phyloP scores from a whole-genome alignment of 225 moss, liverwort and hornwort species.

The Polytrichum commune region DNA sequence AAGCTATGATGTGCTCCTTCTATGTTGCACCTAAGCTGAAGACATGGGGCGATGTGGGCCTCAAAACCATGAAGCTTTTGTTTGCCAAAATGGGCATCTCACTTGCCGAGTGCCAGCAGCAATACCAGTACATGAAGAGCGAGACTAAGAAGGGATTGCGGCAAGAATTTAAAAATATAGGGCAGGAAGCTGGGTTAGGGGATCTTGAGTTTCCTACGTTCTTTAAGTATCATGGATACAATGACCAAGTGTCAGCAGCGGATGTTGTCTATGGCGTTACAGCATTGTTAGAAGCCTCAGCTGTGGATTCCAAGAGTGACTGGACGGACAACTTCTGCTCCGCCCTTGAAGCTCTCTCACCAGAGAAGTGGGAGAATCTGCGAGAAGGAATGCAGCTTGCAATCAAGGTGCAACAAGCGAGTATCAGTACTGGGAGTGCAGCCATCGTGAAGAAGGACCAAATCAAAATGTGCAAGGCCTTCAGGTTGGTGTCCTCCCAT shows the following conservation, averaged over 20 bases:
- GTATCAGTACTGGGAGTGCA: slow-evolving; percentile 67
- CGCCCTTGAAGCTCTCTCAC: slow-evolving; percentile 69
- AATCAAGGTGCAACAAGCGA: slow-evolving; percentile 86
- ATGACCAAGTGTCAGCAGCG: slow-evolving; percentile 82
- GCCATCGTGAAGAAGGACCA: slow-evolving; percentile 77
- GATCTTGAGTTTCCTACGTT: slow-evolving; percentile 78
- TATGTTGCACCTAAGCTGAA: slow-evolving; percentile 85
- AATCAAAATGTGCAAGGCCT: slow-evolving; percentile 76
- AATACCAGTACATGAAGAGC: slow-evolving; percentile 85
- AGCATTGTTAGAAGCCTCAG: slow-evolving; percentile 63
- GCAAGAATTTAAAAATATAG: slow-evolving; percentile 55
- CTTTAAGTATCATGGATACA: slow-evolving; percentile 77
- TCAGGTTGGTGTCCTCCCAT: slow-evolving; percentile 38
- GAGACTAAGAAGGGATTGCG: slow-evolving; percentile 81
- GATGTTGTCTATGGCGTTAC: slow-evolving; percentile 92
- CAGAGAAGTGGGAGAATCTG: slow-evolving; percentile 57
- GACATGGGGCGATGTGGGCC: slow-evolving; percentile 84
- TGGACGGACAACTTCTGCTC: slow-evolving; percentile 71
- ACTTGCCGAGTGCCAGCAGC: slow-evolving; percentile 67
- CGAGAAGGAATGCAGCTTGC: slow-evolving; percentile 86
- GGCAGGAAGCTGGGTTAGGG: slow-evolving; percentile 60
- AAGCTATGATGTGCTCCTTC: slow-evolving; percentile 84
- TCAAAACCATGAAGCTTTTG: slow-evolving; percentile 68
- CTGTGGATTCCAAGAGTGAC: slow-evolving; percentile 37
- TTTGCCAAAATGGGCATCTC: slow-evolving; percentile 73